phyloP scores from a whole-genome alignment of 164 flowering plant genomes.

The Vitis cinerea region DNA sequence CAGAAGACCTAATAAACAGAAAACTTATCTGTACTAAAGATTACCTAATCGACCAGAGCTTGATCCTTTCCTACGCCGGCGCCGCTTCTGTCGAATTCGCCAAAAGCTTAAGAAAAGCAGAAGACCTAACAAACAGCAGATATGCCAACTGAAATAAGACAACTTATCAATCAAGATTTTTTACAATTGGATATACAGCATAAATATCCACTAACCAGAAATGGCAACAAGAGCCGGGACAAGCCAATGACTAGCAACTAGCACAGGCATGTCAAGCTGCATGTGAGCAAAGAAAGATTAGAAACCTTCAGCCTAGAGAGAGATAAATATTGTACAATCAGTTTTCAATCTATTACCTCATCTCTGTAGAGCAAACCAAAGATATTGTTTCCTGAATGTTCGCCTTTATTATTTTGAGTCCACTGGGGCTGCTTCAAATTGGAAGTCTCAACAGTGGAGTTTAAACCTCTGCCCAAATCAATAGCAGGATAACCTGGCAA shows the following conservation, averaged over 20 bases:
- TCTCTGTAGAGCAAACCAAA: conserved; percentile 62
- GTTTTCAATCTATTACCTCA: conserved; percentile 52
- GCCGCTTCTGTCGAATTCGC: conserved; percentile 75
- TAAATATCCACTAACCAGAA: conserved; percentile 48
- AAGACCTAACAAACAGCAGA: conserved; percentile 48
- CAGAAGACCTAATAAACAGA: not conserved
- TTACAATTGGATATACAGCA: not conserved
- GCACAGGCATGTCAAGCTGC: conserved; percentile 75
- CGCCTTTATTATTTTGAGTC: conserved; percentile 19
- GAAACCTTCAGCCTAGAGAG: not conserved
- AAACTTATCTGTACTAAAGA: conserved; percentile 23
- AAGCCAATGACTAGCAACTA: conserved; percentile 78
- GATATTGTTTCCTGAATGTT: conserved; percentile 45
- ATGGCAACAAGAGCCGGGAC: conserved; percentile 61
- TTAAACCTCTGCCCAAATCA: conserved; percentile 54
- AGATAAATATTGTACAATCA: not conserved
- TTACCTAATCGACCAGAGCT: conserved; percentile 50
- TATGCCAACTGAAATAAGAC: not conserved
- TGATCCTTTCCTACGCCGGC: conserved; percentile 73
- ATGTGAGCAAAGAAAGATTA: conserved; percentile 2
- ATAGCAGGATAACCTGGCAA: conserved; percentile 70
- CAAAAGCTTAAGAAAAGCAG: conserved; percentile 70
- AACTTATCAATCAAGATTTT: no score
- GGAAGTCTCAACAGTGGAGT: conserved; percentile 35
- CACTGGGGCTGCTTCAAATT: conserved; percentile 18